Conservation (phyloP, 768 basidiomycete species). For the Nevesoporus exiguus region DNA sequence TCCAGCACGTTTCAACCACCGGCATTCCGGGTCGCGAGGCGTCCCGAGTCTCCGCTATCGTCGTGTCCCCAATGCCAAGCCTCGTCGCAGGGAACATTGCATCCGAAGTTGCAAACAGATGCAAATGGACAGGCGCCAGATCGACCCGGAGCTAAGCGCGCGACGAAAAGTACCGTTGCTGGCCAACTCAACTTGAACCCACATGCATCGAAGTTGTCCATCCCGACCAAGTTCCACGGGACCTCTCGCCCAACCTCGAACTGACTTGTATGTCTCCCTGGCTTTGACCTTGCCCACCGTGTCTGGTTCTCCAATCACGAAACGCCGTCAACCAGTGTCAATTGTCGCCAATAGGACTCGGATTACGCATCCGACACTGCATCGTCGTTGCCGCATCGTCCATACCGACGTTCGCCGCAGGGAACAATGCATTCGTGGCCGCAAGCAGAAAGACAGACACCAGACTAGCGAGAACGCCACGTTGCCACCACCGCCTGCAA, state of each 20-base stretch:
- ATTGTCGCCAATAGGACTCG: not conserved
- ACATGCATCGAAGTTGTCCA: not conserved
- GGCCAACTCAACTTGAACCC: not conserved
- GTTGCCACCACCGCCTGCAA: conserved; percentile 3
- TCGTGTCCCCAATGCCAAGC: too few species aligned
- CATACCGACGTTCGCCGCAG: conserved; percentile 1
- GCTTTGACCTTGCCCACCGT: not conserved
- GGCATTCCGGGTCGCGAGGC: too few species aligned
- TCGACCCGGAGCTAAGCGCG: too few species aligned
- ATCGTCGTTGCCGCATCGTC: not conserved
- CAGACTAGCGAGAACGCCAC: not conserved
- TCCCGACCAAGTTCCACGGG: not conserved
- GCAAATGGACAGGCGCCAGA: too few species aligned
- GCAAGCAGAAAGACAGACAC: not conserved
- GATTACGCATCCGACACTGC: not conserved
- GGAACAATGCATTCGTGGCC: not conserved
- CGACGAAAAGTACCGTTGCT: too few species aligned
- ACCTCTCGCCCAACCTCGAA: not conserved
- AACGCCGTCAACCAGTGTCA: not conserved
- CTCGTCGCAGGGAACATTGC: too few species aligned
- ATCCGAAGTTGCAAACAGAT: too few species aligned
- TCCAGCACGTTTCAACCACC: too few species aligned
- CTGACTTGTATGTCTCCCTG: not conserved
- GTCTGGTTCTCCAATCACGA: not conserved
- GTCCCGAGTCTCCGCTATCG: too few species aligned